Base-by-base conservation (phyloP, 768 basidiomycete genomes). In the Thelephora ganbajun region DNA sequence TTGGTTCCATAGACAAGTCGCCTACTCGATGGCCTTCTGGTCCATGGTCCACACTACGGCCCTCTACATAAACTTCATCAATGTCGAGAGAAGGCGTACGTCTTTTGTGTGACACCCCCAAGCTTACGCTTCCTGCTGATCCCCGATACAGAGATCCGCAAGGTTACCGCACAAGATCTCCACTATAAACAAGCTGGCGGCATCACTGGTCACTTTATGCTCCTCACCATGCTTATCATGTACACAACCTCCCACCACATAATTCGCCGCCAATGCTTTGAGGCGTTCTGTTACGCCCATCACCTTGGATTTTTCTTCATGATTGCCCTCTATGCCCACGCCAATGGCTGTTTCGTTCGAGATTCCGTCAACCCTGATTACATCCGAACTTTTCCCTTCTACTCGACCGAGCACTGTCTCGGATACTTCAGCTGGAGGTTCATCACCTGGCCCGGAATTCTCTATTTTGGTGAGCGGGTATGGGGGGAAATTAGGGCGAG, bases 201-300 rank as follows among this genome's bases (percentile, higher is more conserved):
- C n/a, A 83, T 94, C 61, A 89, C 91, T 1, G 92, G 92, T 12
- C 92, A 97, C 61, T 85, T 90, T 63, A 92, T 94, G 91, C 77
- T 94, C 37, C 69, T 96, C 51, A 80, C 92, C 62, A 91, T 97
- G 88, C 62, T 97, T 53, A 61, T 91, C 56, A 90, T 94, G 75
- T 94, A 93, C 62, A 77, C 85, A 35, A 92, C 90, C 18, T 89
- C 92, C 2, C 88, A 92, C 64, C 72, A 77, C 59, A 90, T 85
- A 65, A 80, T 97, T 53, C 83, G 92, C 55, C 63, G 74, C 51
- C 87, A 91, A 64, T 87, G 80, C 68, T 96, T 93, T 64, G 92
- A 97, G 63, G 88, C 78, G 1, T 97, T 97, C 71, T 94, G 91
- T 91, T 94, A 92, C 63, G 92, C 91, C 33, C 92, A 94, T 54